These are phyloP conservation scores for Carnegiea gigantea DNA, from an alignment of 179 eudicot species.

Conservation along the genomic window DNA sequence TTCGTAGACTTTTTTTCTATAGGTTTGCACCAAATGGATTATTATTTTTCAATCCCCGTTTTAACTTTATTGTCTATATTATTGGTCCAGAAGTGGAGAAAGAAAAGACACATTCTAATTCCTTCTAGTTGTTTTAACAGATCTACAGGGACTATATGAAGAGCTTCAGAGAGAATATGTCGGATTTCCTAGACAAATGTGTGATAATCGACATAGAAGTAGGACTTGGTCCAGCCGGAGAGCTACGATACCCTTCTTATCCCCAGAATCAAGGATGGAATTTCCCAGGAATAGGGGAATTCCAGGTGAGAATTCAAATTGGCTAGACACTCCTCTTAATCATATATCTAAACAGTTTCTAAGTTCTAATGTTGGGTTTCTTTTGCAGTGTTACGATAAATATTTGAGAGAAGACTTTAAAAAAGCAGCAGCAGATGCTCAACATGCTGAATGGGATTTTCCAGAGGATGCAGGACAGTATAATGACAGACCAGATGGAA, in stretches of 20 bases:
- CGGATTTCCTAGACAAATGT: constrained; percentile 56
- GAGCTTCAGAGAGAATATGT: constrained; percentile 77
- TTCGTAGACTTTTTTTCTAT: too few relatives aligned
- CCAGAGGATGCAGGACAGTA: constrained; percentile 76
- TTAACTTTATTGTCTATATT: too few relatives aligned
- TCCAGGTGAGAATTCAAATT: constrained; percentile 49
- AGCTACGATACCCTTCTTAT: constrained; percentile 86
- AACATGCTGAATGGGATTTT: constrained; percentile 66
- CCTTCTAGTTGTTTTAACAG: constrained; percentile 27
- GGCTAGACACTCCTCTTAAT: too few relatives aligned
- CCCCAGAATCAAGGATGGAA: constrained; percentile 75
- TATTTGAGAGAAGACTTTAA: constrained; percentile 67
- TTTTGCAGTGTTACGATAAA: constrained; percentile 82
- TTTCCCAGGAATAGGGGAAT: constrained; percentile 90
- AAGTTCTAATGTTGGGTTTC: too few relatives aligned
- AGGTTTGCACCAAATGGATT: too few relatives aligned
- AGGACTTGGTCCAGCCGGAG: constrained; percentile 87
- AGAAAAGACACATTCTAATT: too few relatives aligned
- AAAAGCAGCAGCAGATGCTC: constrained; percentile 56
- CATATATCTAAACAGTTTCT: too few relatives aligned
- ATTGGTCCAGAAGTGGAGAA: too few relatives aligned
- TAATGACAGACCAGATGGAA: constrained; percentile 59
- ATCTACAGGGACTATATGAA: constrained; percentile 77
- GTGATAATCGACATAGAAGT: constrained; percentile 71
- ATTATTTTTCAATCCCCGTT: too few relatives aligned